Conservation (phyloP, 2,329 filamentous ascomycete genomes). For the Bimuria novae-zelandiae region DNA sequence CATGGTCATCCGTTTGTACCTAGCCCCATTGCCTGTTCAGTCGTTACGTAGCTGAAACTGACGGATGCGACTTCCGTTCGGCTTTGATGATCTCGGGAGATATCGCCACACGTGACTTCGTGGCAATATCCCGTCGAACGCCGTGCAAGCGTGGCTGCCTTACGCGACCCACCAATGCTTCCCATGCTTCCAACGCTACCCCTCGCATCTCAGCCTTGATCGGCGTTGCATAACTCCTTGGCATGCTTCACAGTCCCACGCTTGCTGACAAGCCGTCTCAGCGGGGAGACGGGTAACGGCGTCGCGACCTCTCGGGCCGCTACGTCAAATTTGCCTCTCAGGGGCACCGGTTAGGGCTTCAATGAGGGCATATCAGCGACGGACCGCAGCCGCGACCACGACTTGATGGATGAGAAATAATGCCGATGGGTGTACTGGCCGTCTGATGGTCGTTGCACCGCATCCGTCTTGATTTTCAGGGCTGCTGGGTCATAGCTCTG, state of each 20-base stretch:
- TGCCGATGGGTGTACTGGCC: conserved; percentile 24
- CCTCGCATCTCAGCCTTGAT: conserved; percentile 15
- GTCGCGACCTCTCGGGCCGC: conserved; percentile 21
- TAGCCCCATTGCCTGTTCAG: too few relatives aligned
- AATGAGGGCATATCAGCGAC: conserved; percentile 14
- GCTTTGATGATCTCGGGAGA: too few relatives aligned
- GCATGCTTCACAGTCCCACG: conserved; percentile 16
- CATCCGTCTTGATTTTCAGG: conserved; percentile 18
- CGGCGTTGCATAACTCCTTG: conserved; percentile 19
- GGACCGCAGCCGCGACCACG: conserved; percentile 14
- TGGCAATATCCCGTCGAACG: not conserved
- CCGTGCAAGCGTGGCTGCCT: not conserved
- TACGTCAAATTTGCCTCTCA: conserved; percentile 26
- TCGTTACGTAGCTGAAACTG: too few relatives aligned
- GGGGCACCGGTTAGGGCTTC: conserved; percentile 31
- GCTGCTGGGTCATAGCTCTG: conserved; percentile 34
- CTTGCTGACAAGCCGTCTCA: conserved; percentile 14
- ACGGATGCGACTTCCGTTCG: too few relatives aligned
- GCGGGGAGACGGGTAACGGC: conserved; percentile 26
- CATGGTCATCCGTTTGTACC: too few relatives aligned
- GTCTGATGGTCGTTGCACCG: conserved; percentile 35
- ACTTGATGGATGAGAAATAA: not conserved
- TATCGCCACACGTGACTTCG: conserved; percentile 4
- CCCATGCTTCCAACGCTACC: too few relatives aligned
- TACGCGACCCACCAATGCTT: not conserved